Base-by-base conservation (phyloP, 441 rosid species). In the Aquilaria agallochum region DNA sequence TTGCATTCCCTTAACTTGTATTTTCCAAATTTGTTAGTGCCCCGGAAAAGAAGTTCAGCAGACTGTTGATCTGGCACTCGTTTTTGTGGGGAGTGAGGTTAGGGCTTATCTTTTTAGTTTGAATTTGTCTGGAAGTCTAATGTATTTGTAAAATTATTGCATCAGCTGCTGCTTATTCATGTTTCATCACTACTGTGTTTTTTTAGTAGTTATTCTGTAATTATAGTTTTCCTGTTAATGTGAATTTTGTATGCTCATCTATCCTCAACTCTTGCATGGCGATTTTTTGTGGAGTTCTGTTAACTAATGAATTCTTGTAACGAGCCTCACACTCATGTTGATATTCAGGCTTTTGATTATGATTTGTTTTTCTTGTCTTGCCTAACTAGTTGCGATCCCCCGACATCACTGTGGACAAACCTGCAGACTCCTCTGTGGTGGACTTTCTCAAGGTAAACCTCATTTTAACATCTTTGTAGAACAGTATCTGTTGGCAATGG, bases 11-110 rank as follows among this genome's bases (percentile, higher is more conserved):
- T 4, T 60, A n/a, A 34, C 42, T 59, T 33, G 60, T 10, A 59
- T 40, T 31, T 56, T 66, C 42, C 59, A 13, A 52, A 62, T 14
- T 10, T 42, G 55, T 31, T 64, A 94, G 96, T 92, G 99, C 77
- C 70, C 92, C 7, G 80, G 68, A 68, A 77, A 78, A 77, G 77
- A 84, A 65, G 68, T 61, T 66, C 70, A 64, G 60, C 84, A 79
- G 32, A 59, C 83, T 52, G 76, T 80, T 67, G 97, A 86, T 71
- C 74, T 92, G 40, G 96, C 94, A 5, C 80, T 88, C 70, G 82
- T 95, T 70, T 92, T 95, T 81, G 80, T 92, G 47, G 97, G 99
- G 65, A 81, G 84, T 72, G 85, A 88, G 94, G 99, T 94, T 80
- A 80, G 58, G 11, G 7, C 7, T 36, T 2, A 36, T 36, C 42